Percentiles rank a stretch among this genome's conserved stretches.
Conservation (phyloP, 495 filamentous ascomycete species). For the Tuber magnatum region DNA sequence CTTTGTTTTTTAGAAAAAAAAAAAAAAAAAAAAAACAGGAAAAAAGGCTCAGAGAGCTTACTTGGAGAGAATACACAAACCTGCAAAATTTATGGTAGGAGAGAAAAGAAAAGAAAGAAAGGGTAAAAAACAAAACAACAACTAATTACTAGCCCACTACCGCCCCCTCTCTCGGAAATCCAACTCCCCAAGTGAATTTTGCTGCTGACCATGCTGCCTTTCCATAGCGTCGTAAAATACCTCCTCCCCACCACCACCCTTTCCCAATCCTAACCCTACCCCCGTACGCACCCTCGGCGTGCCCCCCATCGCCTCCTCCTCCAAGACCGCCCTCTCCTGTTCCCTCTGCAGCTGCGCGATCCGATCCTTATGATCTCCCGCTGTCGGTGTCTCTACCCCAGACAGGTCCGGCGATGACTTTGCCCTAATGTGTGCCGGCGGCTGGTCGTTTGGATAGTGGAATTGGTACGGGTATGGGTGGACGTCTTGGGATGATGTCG, state of each 20-base stretch:
- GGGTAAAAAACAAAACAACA: not conserved
- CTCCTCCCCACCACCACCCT: not conserved
- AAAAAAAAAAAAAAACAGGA: not conserved
- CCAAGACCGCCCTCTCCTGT: conserved; percentile 31
- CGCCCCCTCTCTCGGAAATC: conserved; percentile 4
- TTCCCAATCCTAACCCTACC: not conserved
- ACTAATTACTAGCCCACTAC: not conserved
- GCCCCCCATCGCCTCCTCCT: conserved; percentile 15
- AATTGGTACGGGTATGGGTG: conserved; percentile 61
- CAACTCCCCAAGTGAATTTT: not conserved
- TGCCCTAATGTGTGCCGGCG: conserved; percentile 24
- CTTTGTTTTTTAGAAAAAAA: not conserved
- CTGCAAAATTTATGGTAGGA: not conserved
- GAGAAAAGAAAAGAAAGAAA: not conserved
- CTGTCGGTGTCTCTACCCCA: conserved; percentile 26
- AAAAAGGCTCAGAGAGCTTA: not conserved
- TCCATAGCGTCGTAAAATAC: conserved; percentile 6
- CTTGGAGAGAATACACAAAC: not conserved
- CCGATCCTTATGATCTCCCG: conserved; percentile 21
- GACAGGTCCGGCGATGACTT: conserved; percentile 27
- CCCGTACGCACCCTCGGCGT: not conserved
- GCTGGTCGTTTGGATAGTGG: conserved; percentile 34
- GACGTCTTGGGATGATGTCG: conserved; percentile 66
- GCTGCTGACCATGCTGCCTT: not conserved
- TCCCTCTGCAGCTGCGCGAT: conserved; percentile 28